Evolutionary conservation across 2,329 filamentous ascomycete species (phyloP).

Genomic region (Sarocladium oryzae): DNA sequence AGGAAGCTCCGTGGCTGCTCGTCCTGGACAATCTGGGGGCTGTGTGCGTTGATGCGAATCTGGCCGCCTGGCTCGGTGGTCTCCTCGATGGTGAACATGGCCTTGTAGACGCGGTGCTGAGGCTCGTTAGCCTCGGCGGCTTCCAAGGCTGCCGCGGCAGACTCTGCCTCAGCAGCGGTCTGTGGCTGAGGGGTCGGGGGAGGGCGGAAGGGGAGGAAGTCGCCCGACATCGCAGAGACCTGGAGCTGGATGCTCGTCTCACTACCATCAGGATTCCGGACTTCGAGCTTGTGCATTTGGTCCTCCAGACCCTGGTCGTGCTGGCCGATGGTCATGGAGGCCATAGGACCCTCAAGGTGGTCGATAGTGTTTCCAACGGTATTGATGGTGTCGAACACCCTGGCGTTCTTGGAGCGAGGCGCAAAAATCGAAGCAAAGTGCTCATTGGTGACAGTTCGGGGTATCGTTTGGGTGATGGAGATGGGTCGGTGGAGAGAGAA

Average conservation of each 20-base stretch:
- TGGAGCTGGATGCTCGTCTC: conserved; percentile 57
- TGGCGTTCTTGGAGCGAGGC: conserved; percentile 39
- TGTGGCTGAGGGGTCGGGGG: conserved; percentile 72
- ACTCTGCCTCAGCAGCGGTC: conserved; percentile 25
- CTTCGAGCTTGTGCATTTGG: conserved; percentile 42
- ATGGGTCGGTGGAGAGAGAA: conserved; percentile 95
- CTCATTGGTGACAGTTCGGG: conserved; percentile 62
- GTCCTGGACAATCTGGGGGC: conserved; percentile 49
- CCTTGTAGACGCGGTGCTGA: conserved; percentile 53
- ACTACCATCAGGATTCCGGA: conserved; percentile 50
- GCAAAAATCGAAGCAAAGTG: conserved; percentile 79
- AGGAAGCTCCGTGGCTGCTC: conserved; percentile 52
- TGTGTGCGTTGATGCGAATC: conserved; percentile 54
- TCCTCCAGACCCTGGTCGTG: conserved; percentile 36
- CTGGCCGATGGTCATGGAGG: conserved; percentile 40
- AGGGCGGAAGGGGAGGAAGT: conserved; percentile 74
- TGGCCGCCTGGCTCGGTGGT: conserved; percentile 54
- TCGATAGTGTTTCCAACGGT: conserved; percentile 57
- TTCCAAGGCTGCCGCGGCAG: conserved; percentile 30
- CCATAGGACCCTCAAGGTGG: conserved; percentile 52
- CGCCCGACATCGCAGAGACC: conserved; percentile 60
- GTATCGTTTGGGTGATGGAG: conserved; percentile 77
- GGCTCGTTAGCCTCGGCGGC: conserved; percentile 27
- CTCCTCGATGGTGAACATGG: conserved; percentile 62
- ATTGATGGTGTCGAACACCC: conserved; percentile 57